A percentile compares a stretch with the other conserved stretches of the same genome.
phyloP scores from a whole-genome alignment of 1,139 yeast genomes.

The Pichia sp. region DNA sequence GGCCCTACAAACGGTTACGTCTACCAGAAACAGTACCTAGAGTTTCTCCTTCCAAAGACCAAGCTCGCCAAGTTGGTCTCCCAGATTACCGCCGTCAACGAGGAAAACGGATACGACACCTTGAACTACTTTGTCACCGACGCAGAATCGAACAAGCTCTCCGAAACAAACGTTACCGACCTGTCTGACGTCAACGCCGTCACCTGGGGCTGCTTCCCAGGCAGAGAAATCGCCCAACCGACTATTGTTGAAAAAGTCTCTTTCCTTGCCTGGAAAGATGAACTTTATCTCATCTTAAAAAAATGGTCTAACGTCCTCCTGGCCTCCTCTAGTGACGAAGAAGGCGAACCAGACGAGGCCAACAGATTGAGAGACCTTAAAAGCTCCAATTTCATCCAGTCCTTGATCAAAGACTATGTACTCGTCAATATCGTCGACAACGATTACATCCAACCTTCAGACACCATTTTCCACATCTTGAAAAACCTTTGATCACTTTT shows the following conservation, averaged over 20 bases:
- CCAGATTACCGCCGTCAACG: constrained; percentile 37
- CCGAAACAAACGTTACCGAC: constrained; percentile 62
- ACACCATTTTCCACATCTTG: constrained; percentile 44
- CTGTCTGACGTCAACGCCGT: constrained; percentile 82
- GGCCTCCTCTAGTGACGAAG: constrained; percentile 17
- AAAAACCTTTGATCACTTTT: constrained; percentile 12
- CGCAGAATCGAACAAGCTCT: constrained; percentile 43
- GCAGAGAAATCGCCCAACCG: constrained; percentile 78
- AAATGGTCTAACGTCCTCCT: constrained; percentile 70
- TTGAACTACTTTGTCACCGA: constrained; percentile 82
- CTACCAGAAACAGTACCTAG: constrained; percentile 89
- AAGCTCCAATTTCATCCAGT: constrained; percentile 39
- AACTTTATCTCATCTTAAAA: constrained; percentile 73
- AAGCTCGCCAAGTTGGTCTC: constrained; percentile 41
- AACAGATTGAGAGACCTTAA: constrained; percentile 13
- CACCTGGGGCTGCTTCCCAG: constrained; percentile 97
- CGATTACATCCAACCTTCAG: constrained; percentile 55
- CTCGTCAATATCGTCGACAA: constrained; percentile 90
- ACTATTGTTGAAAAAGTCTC: constrained; percentile 86
- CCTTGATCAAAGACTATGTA: constrained; percentile 56
- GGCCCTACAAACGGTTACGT: constrained; percentile 92
- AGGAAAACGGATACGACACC: constrained; percentile 41
- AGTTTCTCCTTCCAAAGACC: constrained; percentile 66
- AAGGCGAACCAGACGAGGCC: constrained; percentile 15
- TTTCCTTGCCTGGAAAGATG: constrained; percentile 95